Base-by-base conservation (phyloP, 2,329 filamentous ascomycete genomes). In the Orbilia oligospora region DNA sequence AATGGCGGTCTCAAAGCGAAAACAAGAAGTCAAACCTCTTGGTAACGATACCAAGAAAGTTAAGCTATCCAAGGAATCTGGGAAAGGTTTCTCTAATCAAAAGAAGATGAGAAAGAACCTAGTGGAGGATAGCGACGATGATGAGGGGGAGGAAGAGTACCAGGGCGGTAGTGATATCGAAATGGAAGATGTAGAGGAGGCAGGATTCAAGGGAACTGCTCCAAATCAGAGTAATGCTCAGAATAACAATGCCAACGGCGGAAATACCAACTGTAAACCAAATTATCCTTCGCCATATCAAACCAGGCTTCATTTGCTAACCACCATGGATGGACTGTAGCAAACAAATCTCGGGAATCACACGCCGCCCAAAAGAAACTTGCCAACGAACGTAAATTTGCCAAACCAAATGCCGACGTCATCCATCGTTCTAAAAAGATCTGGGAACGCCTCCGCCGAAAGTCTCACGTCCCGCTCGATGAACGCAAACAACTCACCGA, bases 311-410 rank as follows among this genome's bases (percentile, higher is more conserved):
- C 18, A 38, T 48, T 46, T 48, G 24, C 75, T 68, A 69, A 72
- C 53, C 10, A 41, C 12, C 16, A 41, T 41, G 61, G 64, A 12
- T 10, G 22, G 10, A 51, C 48, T 24, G 41, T 27, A 69, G 77
- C 76, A 90, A 90, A 89, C 84, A 92, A 88, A 76, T 93, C 92
- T 8, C 91, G 91, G 83, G 96, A 99, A 87, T 91, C 94, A 22
- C 96, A 98, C 84, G 90, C 91, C 63, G 97, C 97, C 85, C 96
- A 99, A 86, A 97, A 95, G 85, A 91, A 91, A 80, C 87, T 97
- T 64, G 91, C 90, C 24, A 91, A 91, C 83, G 95, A 98, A 84
- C 93, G 97, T 81, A 97, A 94, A 87, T 91, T 93, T 44, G 91
- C 92, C 51, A 98, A 97, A 86, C 96, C 96, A 24, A 91, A 98